Conservation (phyloP, 2,329 filamentous ascomycete genomes). For the Fusarium mangiferae region DNA sequence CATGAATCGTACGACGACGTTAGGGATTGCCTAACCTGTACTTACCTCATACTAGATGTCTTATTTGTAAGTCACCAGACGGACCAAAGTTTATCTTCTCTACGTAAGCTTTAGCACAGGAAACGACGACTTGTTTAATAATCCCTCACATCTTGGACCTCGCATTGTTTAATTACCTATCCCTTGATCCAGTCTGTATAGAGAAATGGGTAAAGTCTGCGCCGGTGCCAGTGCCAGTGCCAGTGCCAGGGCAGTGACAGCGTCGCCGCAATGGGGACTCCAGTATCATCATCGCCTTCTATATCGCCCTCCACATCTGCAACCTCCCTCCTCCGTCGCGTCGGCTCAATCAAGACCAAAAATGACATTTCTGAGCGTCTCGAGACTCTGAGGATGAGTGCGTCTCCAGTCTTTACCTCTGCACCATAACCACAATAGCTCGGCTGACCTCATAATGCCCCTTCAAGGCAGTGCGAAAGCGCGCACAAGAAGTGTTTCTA, state of each 20-base stretch:
- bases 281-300: constrained; percentile 16
- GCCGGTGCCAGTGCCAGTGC: neutral
- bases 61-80: neutral
- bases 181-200: neutral
- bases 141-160: constrained; percentile 7
- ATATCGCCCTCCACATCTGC: constrained; percentile 17
- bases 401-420: neutral
- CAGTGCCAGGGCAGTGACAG: neutral
- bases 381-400: constrained; percentile 30
- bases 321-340: constrained; percentile 30
- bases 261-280: constrained; percentile 13
- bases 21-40: neutral
- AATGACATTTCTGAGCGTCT: constrained; percentile 24
- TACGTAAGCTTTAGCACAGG: neutral
- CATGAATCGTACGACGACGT: neutral
- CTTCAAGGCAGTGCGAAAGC: constrained; percentile 14
- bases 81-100: neutral
- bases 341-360: constrained; percentile 14
- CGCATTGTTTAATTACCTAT: neutral
- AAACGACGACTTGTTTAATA: neutral
- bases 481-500: constrained; percentile 30
- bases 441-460: constrained; percentile 17
- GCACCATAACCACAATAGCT: neutral
- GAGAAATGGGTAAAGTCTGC: constrained; percentile 1
- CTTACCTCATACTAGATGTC: neutral